Evolutionary conservation across 495 filamentous ascomycete genomes (phyloP).

Genomic region (Aspergillus bertholletiae): DNA sequence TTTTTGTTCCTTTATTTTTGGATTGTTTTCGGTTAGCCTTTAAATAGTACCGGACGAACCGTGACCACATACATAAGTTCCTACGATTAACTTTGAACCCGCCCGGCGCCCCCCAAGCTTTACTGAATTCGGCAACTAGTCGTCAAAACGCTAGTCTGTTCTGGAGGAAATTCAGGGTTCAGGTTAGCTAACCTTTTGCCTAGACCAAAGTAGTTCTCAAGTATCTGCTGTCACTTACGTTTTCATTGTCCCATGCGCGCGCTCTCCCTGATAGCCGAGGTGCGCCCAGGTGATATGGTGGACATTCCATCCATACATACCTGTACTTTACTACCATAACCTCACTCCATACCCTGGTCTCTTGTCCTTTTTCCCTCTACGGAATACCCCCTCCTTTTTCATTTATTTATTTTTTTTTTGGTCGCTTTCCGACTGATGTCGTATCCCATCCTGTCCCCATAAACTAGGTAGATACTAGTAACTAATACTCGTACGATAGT

Average conservation of each 20-base stretch:
- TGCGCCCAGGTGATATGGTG: neutral
- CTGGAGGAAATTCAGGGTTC: neutral
- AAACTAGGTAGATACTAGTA: neutral
- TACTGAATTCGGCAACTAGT: neutral
- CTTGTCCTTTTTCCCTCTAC: too few species aligned
- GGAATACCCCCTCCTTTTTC: too few species aligned
- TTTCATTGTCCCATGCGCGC: slow-evolving; percentile 1
- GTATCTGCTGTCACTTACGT: neutral
- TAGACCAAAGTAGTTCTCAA: neutral
- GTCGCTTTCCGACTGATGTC: too few species aligned
- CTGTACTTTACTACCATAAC: neutral
- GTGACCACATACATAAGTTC: neutral
- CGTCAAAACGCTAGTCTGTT: neutral
- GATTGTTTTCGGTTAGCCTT: neutral
- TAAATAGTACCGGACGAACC: neutral
- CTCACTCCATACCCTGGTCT: too few species aligned
- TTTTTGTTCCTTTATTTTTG: neutral
- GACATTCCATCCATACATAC: neutral
- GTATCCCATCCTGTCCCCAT: too few species aligned
- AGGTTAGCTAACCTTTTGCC: neutral
- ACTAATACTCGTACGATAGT: neutral
- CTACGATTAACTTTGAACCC: neutral
- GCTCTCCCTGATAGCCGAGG: slow-evolving; percentile 7
- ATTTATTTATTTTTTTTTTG: too few species aligned
- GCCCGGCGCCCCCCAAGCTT: neutral